Base-by-base conservation (phyloP, 1,284 basidiomycete genomes). In the Agaricales sp. region DNA sequence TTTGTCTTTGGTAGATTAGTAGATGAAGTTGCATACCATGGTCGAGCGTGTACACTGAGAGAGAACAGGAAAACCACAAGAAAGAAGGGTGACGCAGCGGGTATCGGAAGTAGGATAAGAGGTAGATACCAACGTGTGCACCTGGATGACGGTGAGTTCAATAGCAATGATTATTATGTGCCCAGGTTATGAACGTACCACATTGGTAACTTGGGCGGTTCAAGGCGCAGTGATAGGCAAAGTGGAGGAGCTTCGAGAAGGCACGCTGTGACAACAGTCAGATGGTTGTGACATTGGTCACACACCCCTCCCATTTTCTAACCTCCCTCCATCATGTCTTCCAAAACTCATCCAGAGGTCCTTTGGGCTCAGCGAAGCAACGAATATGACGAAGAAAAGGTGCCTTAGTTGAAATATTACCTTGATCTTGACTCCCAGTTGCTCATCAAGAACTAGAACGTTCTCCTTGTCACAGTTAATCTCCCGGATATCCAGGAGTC, bases 331-430 rank as follows among this genome's bases (percentile, higher is more conserved):
- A 21, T 43, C 13, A 59, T 56, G 50, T 67, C 71, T 67, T 72
- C 79, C 67, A 59, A 72, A 8, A 60, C 65, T 53, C 88, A 92
- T 67, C 91, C 92, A 43, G 90, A 95, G 69, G 72, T 94, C 49
- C 73, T 90, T 2, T 96, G 92, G 89, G 92, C 92, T 46, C 91
- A 96, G 67, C 80, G 92, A 57, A 89, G 83, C 69, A 87, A 81
- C 22, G 73, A 68, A 19, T 58, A 68, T 6, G 78, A 74, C 19
- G 71, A 80, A 44, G 75, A 75, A 51, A 92, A 92, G 75, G 92
- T 89, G 30, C 48, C 53, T 53, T 43, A 4, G 16, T 22, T 38
- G 1, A 30, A n/a, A 35, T 43, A 8, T 30, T 20, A 30, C 16
- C 51, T 58, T 16, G 47, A 41, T 43, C 59, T 8, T 16, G 20